Percentiles rank a stretch among this genome's conserved stretches.
Evolutionary conservation across 768 basidiomycete species (phyloP).

Genomic region (Lactarius evosmus): DNA sequence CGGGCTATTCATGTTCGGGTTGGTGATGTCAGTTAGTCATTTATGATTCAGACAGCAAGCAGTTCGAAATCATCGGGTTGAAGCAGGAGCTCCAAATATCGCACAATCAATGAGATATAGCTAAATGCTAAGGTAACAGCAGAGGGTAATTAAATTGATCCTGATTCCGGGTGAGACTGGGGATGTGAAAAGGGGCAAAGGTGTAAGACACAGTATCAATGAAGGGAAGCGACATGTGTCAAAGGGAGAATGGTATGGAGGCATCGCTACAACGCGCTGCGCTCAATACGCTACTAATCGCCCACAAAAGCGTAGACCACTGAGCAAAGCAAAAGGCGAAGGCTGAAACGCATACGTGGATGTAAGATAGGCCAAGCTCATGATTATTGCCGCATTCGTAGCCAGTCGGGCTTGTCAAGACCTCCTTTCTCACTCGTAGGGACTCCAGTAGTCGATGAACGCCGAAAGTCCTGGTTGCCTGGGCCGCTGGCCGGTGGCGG

Average conservation of each 20-base stretch:
- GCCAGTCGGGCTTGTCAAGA: conserved; percentile 11
- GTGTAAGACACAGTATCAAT: neutral
- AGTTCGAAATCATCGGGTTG: conserved; percentile 1
- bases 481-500: conserved; percentile 6
- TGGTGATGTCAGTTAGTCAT: neutral
- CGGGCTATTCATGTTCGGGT: neutral
- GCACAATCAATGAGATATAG: conserved; percentile 22
- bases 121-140: conserved; percentile 14
- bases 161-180: conserved; percentile 12
- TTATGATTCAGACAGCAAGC: conserved; percentile 16
- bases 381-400: conserved; percentile 5
- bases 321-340: conserved; percentile 1
- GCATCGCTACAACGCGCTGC: neutral
- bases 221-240: conserved; percentile 4
- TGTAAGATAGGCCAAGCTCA: neutral
- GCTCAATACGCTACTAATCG: neutral
- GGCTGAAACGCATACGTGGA: neutral
- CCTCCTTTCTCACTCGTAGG: conserved; percentile 8
- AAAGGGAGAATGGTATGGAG: neutral
- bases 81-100: conserved; percentile 13
- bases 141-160: conserved; percentile 6
- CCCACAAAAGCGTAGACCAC: conserved; percentile 1
- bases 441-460: conserved; percentile 10
- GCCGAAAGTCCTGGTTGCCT: conserved; percentile 17
- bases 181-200: conserved; percentile 8